Conservation (phyloP, 306 rosid species). For the Vachellia pachyceras region DNA sequence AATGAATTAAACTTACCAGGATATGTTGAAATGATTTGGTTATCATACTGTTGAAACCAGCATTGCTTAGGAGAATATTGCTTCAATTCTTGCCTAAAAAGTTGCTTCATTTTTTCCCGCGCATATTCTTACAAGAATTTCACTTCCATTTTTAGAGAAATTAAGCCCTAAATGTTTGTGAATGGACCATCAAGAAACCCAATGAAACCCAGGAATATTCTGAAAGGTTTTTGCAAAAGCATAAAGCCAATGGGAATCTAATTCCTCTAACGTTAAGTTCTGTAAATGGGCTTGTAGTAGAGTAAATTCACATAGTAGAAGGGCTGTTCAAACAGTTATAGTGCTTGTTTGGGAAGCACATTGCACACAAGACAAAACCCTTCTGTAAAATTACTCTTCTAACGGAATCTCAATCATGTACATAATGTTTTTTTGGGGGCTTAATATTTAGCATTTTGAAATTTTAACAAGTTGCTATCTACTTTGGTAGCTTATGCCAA, state of each 20-base stretch:
- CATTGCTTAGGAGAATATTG: background rate
- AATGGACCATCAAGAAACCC: background rate
- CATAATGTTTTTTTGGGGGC: background rate
- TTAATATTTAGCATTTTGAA: background rate
- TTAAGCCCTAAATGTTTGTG: background rate
- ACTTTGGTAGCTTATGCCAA: background rate
- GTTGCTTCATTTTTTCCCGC: constrained; percentile 6
- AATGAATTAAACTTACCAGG: background rate
- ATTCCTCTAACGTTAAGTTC: background rate
- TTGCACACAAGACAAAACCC: no score
- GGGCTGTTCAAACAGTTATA: background rate
- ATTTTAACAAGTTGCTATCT: background rate
- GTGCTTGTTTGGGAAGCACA: no score
- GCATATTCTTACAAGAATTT: background rate
- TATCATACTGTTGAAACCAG: no score
- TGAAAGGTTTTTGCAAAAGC: background rate
- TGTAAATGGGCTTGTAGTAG: background rate
- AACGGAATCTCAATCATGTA: no score
- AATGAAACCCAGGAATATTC: background rate
- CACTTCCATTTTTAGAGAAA: background rate
- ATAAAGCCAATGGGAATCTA: background rate
- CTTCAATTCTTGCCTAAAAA: background rate
- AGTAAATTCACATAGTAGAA: background rate
- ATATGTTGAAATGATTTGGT: background rate
- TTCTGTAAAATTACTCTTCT: no score